Base-by-base conservation (phyloP, 1,139 yeast species). In the Magnusiomyces sp. region DNA sequence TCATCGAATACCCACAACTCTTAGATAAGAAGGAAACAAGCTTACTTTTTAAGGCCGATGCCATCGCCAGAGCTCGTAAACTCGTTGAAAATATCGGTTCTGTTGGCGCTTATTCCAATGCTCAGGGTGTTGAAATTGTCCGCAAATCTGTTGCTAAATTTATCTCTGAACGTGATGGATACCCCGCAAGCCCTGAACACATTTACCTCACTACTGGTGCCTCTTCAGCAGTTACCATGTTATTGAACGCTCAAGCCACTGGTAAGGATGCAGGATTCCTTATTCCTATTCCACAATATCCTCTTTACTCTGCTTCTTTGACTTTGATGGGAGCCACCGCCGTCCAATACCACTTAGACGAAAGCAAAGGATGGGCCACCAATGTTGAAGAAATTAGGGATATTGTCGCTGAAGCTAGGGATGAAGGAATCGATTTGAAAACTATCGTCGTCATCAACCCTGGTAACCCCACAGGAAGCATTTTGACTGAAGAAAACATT, bases 251-350 rank as follows among this genome's bases (percentile, higher is more conserved):
- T 40, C 70, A 92, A 33, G 75, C 94, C 2, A 68, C 75, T 40
- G 85, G 86, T 49, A 75, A 76, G 27, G 69, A 79, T 51, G 75
- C 90, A 4, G 97, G 97, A 27, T 89, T 89, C 57, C 71, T 92
- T 69, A 89, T 92, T 57, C 98, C 98, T 37, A 90, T 92, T 58
- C 98, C 98, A 13, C 98, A 92, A 70, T 92, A 94, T 65, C 98
- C 98, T 4, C 75, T 94, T 54, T 92, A 92, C 70, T 88, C 97
- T 5, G 97, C 98, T 16, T 75, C 95, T 5, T 75, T 94, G 61
- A 83, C 96, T 2, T 73, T 92, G 60, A 83, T 83, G 62, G 79
- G 85, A 61, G 80, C 96, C 14, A 77, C 81, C 36, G 85, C 95
- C 9, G 74, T 92, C 49, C 95, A 95, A n/a, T 94, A 92, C 69